Evolutionary conservation across 139 green algal genomes (phyloP).

Genomic region (Tetradesmus lagerheimii): DNA sequence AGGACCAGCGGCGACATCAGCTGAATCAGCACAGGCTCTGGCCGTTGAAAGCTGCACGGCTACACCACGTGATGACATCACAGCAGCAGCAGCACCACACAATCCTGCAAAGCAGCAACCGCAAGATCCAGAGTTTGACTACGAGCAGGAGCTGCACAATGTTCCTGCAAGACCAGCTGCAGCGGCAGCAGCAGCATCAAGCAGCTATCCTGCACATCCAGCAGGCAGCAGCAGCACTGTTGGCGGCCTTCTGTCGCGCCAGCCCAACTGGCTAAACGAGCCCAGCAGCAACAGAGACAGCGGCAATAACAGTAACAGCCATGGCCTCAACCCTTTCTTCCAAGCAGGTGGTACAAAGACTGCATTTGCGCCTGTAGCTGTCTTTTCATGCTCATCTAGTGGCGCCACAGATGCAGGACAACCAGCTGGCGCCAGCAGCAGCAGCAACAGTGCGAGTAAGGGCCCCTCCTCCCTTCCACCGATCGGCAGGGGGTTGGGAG

Average conservation of each 20-base stretch:
- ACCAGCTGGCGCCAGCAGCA: background rate
- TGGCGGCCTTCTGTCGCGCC: slow-evolving; percentile 1
- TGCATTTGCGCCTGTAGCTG: background rate
- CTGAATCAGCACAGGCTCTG: background rate
- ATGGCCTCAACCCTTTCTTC: background rate
- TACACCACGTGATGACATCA: background rate
- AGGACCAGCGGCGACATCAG: background rate
- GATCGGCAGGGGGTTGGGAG: background rate
- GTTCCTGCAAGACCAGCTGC: background rate
- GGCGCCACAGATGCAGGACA: background rate
- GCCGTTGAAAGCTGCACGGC: background rate
- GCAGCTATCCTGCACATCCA: background rate
- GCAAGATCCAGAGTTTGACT: slow-evolving; percentile 35
- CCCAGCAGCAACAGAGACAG: background rate
- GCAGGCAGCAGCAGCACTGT: background rate
- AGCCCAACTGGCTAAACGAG: slow-evolving; percentile 22
- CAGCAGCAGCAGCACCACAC: background rate
- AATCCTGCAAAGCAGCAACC: background rate
- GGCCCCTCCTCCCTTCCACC: background rate
- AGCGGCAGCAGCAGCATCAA: background rate
- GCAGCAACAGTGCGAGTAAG: too few species aligned
- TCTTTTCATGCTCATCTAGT: background rate
- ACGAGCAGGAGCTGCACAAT: background rate
- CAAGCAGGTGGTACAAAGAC: background rate
- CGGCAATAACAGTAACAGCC: background rate